Base-by-base conservation (phyloP, 2,329 filamentous ascomycete species). In the Aureobasidium uvarum region DNA sequence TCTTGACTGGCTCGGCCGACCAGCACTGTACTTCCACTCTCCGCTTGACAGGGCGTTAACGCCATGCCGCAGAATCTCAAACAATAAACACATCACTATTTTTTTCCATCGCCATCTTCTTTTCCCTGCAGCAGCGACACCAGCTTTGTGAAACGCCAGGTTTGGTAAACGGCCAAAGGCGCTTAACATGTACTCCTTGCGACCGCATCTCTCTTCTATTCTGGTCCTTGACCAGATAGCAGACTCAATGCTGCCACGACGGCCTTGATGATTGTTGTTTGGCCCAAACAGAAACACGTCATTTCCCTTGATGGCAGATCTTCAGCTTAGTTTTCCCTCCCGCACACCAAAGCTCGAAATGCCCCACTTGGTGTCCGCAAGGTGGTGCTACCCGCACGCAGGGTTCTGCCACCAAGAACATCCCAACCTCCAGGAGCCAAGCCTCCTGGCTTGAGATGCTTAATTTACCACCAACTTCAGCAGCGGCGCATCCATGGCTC, bases 71-170 rank as follows among this genome's bases (percentile, higher is more conserved):
- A 54, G 20, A 45, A 33, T 52, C 39, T 45, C 46, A 63, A 63
- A 63, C 60, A 45, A 54, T 63, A 63, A 63, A 63, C 60, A 63
- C 38, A 54, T 63, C 60, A 63, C 60, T 50, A 43, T 63, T 54
- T 48, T 62, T 62, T 48, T 58, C 23, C 39, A 31, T 41, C 39
- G n/a, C 25, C 18, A 20, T 18, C 28, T 5, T 13, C 38, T 38
- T 38, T 60, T 16, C 43, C 56, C 56, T 60, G 56, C 56, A 48
- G 25, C n/a, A 11, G 43, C 56, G n/a, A 25, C 31, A 38, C 28
- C 16, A 25, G 16, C 31, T 25, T 7, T 38, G 56, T 60, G 56
- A 60, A 48, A 62, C 58, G n/a, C 46, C 5, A 14, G 20, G 2
- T n/a, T 13, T 41, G 31, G 13, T 20, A 25, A n/a, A 48, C 56